Percentiles rank a stretch among this genome's conserved stretches.
Conservation (phyloP, 345 rosid genomes). For the Ricinus communis region DNA sequence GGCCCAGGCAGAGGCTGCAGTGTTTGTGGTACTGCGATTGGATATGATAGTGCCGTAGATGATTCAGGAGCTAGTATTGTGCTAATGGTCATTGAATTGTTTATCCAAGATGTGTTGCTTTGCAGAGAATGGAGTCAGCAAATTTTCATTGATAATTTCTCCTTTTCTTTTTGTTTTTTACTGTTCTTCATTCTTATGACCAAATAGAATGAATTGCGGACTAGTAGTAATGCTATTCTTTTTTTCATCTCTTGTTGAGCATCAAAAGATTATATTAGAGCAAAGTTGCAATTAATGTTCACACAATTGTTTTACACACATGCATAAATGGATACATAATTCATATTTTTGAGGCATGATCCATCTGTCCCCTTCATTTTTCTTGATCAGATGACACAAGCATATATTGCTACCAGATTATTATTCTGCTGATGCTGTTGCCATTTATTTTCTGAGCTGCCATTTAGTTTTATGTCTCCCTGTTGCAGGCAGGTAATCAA, state of each 20-base stretch:
- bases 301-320: background rate
- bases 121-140: background rate
- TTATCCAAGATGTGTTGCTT: background rate
- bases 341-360: background rate
- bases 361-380: background rate
- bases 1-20: background rate
- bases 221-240: background rate
- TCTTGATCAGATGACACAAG: background rate
- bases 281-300: background rate
- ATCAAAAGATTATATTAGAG: background rate
- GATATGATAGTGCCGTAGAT: background rate
- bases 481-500: constrained; percentile 57
- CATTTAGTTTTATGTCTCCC: background rate
- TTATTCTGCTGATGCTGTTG: background rate
- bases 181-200: background rate
- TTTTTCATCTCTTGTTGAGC: background rate
- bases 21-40: background rate
- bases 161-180: background rate
- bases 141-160: background rate
- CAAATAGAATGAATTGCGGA: background rate
- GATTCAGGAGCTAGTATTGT: background rate
- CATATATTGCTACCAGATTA: background rate
- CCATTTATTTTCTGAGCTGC: background rate
- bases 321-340: background rate
- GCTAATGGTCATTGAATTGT: background rate